Percentiles rank a stretch among this genome's conserved stretches.
phyloP scores from a whole-genome alignment of 2,329 filamentous ascomycete species.

The Monosporascus sp. region DNA sequence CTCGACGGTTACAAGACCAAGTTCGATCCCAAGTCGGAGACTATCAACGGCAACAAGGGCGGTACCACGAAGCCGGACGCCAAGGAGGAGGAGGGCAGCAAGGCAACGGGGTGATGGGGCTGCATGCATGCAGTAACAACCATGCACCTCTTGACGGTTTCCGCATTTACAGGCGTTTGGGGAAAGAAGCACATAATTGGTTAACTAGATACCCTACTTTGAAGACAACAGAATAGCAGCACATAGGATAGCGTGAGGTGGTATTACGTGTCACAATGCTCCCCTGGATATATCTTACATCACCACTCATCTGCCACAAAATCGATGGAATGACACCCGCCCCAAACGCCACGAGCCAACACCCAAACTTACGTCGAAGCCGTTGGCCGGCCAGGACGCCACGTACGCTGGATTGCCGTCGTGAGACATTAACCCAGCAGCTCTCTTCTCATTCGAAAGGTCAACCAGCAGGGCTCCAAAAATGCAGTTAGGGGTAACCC shows the following conservation, averaged over 20 bases:
- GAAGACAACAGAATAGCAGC: neutral
- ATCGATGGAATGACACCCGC: too few species aligned
- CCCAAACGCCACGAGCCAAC: too few species aligned
- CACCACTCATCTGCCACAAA: neutral
- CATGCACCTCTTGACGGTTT: neutral
- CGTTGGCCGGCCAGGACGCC: too few species aligned
- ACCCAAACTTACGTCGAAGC: too few species aligned
- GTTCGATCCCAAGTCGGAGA: conserved; percentile 23
- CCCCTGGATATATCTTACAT: neutral
- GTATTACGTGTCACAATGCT: neutral
- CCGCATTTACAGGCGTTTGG: conserved; percentile 11
- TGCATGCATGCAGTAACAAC: too few species aligned
- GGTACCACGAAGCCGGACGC: conserved; percentile 5
- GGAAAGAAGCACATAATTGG: neutral
- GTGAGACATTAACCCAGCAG: too few species aligned
- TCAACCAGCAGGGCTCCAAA: too few species aligned
- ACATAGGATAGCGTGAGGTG: neutral
- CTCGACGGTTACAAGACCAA: conserved; percentile 48
- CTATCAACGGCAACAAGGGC: conserved; percentile 8
- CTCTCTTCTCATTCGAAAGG: too few species aligned
- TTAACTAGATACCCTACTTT: conserved; percentile 4
- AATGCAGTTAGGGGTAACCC: too few species aligned
- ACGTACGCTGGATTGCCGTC: too few species aligned
- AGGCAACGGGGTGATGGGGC: too few species aligned
- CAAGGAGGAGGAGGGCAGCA: too few species aligned